phyloP scores from a whole-genome alignment of 345 rosid genomes.

The Salix koriyanagi region DNA sequence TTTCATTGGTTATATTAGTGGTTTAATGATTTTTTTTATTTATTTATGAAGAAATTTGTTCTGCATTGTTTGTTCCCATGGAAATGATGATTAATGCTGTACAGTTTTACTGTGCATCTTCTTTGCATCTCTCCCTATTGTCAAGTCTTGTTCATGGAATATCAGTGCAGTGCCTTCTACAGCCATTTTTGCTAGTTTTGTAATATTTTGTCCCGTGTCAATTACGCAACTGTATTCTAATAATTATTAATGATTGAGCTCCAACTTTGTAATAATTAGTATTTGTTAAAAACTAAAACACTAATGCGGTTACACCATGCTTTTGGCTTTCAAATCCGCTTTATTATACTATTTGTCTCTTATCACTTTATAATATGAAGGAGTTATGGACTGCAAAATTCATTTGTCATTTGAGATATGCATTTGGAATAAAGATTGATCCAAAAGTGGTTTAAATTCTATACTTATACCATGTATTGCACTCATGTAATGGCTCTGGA shows the following conservation, averaged over 20 bases:
- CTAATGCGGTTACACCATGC: not conserved
- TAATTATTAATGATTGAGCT: not conserved
- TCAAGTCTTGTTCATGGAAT: not conserved
- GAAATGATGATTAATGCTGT: not conserved
- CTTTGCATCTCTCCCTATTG: not conserved
- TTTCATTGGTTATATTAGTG: not conserved
- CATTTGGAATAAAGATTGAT: not conserved
- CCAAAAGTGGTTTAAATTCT: not conserved
- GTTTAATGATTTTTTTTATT: not conserved
- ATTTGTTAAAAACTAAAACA: not conserved
- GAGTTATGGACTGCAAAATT: not conserved
- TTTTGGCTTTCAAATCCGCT: not conserved
- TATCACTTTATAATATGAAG: not conserved
- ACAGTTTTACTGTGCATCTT: not conserved
- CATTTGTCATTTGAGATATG: not conserved
- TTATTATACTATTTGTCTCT: not conserved
- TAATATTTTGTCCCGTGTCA: not conserved
- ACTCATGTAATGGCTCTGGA: not conserved
- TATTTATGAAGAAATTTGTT: not conserved
- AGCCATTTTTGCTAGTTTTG: not conserved
- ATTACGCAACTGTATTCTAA: not conserved
- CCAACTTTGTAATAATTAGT: not conserved
- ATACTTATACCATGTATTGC: not conserved
- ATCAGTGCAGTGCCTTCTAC: not conserved
- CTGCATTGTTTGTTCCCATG: not conserved